Evolutionary conservation across 2,329 filamentous ascomycete genomes (phyloP).

Genomic region (Colletotrichum endophyticum): DNA sequence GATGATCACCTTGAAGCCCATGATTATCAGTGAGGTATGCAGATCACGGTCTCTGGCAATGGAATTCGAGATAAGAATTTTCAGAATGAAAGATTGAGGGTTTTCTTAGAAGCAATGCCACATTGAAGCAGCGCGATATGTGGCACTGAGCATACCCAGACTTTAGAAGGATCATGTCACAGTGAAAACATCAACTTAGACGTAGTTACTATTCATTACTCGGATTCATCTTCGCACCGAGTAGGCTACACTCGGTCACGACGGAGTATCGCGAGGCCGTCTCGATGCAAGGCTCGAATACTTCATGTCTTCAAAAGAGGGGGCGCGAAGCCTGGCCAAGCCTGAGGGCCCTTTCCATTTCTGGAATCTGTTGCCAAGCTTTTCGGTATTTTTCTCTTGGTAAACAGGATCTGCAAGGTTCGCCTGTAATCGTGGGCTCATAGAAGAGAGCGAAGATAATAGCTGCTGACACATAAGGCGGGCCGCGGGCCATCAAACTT

Average conservation of each 20-base stretch:
- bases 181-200: not conserved
- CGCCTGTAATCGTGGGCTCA: not conserved
- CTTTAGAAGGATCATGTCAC: fast-evolving
- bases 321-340: not conserved
- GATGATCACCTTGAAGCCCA: slow-evolving; percentile 46
- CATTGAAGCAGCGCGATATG: not conserved
- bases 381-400: not conserved
- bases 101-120: not conserved
- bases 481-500: not conserved
- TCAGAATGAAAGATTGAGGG: not conserved
- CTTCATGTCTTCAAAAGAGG: not conserved
- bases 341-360: not conserved
- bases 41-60: not conserved
- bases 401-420: not conserved
- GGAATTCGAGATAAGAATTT: not conserved
- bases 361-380: not conserved
- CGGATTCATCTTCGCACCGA: not conserved
- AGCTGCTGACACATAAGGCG: not conserved
- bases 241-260: not conserved
- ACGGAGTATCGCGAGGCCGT: not conserved
- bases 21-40: not conserved
- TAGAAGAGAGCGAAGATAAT: not conserved
- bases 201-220: not conserved
- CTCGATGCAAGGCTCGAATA: not conserved
- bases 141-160: not conserved